phyloP scores from a whole-genome alignment of 2,329 filamentous ascomycete species.

The Pseudogymnoascus sp. region DNA sequence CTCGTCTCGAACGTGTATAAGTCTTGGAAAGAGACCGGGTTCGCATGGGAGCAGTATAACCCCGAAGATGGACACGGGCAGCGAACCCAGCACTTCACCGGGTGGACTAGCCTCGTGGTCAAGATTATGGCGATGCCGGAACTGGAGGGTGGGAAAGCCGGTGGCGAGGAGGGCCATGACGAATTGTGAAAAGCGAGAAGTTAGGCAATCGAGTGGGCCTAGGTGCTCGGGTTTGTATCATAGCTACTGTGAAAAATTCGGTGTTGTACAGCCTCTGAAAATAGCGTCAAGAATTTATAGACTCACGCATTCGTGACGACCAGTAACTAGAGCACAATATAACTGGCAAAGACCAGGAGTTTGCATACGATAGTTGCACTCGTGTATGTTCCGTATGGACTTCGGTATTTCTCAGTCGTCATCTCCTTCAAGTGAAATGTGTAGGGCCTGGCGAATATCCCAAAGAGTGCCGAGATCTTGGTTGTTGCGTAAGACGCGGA shows the following conservation, averaged over 20 bases:
- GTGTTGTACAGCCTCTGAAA: not conserved
- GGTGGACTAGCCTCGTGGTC: constrained; percentile 96
- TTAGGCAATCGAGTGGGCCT: not conserved
- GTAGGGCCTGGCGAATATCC: constrained; percentile 13
- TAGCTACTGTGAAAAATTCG: not conserved
- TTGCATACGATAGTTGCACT: not conserved
- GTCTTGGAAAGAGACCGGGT: constrained; percentile 84
- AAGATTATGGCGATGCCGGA: constrained; percentile 96
- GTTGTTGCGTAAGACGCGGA: constrained; percentile 3
- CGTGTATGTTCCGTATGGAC: not conserved
- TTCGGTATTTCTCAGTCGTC: constrained; percentile 16
- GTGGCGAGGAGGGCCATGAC: constrained; percentile 16
- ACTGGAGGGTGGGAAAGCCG: constrained; percentile 12
- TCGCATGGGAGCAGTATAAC: constrained; percentile 98
- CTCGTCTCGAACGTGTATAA: constrained; percentile 82
- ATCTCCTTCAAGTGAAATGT: constrained; percentile 1
- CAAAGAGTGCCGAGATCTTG: constrained; percentile 12
- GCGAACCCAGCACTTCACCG: constrained; percentile 94
- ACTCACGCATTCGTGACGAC: not conserved
- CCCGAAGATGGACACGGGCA: constrained; percentile 89
- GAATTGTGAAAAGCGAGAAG: constrained; percentile 18
- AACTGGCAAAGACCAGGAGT: not conserved
- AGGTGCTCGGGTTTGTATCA: not conserved
- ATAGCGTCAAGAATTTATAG: not conserved
- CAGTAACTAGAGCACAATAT: not conserved